Base-by-base conservation (phyloP, 2,329 filamentous ascomycete genomes). In the Penicillium oxalicum region DNA sequence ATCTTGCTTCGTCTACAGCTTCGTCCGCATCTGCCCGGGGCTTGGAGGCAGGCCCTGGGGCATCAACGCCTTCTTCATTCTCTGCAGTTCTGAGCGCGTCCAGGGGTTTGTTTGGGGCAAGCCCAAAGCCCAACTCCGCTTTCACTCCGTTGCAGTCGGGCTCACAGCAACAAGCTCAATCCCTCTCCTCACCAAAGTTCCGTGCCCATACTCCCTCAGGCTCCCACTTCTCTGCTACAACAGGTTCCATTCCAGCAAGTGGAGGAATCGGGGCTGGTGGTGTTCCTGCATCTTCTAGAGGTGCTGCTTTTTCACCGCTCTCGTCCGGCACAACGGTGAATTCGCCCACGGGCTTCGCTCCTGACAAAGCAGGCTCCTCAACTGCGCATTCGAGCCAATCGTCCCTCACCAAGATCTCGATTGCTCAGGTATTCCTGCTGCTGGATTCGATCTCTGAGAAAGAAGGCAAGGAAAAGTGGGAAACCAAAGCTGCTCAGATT, bases 381-480 rank as follows among this genome's bases (percentile, higher is more conserved):
- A 60, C 63, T 40, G 69, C 74, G 49, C 67, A 69, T 60, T 73
- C 73, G 33, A 74, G 75, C 54, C 72, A 77, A 60, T 78, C 75
- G 42, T 85, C 84, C 65, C 78, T 97, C 61, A 87, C 87, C 53
- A 96, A 94, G 74, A 93, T 98, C 70, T 90, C 93, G 62, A 85
- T 95, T 64, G 90, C 93, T 57, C 93, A 98, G 76, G 84, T 97
- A 58, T 95, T 93, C 74, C 83, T 98, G 56, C 81, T 98, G 49
- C 80, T 98, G 58, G 93, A 91, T 74, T 90, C 89, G 32, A 86
- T 97, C 67, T 96, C 93, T 70, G 90, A 96, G 75, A 91, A 95
- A 70, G 90, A 90, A 74, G 90, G 87, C 66, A 83, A 85, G 65
- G 81, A 82, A 64, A 95, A 94, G 87, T 95, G 88, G 86, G 89